Conservation (phyloP, 352 stramenopile species). For the Pythium aphanidermatum region DNA sequence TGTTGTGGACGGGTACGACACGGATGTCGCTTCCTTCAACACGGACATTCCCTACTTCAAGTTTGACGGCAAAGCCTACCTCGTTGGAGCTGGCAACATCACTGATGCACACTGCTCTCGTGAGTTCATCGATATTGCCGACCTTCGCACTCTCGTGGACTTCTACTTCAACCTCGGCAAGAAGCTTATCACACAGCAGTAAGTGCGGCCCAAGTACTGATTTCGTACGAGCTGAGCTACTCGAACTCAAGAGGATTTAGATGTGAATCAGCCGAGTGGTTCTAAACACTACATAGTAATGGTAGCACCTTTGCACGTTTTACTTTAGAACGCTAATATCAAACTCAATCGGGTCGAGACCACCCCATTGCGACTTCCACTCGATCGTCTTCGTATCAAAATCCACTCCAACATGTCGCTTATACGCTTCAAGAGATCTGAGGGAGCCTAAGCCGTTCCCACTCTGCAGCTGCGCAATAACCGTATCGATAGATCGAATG, state of each 20-base stretch:
- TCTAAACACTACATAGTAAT: too few species aligned
- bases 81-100: slow-evolving; percentile 70
- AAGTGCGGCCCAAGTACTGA: slow-evolving; percentile 9
- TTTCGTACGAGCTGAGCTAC: background rate
- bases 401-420: slow-evolving; percentile 45
- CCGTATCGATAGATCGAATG: slow-evolving; percentile 21
- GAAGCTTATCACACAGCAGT: slow-evolving; percentile 50
- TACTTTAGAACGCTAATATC: slow-evolving; percentile 28
- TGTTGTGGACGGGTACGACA: slow-evolving; percentile 81
- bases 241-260: too few species aligned
- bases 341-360: slow-evolving; percentile 55
- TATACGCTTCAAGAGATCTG: slow-evolving; percentile 40
- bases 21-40: slow-evolving; percentile 83
- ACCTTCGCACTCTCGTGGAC: slow-evolving; percentile 51
- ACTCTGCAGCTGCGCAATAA: slow-evolving; percentile 7
- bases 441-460: slow-evolving; percentile 22
- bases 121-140: slow-evolving; percentile 66
- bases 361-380: slow-evolving; percentile 53
- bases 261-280: too few species aligned
- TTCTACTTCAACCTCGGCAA: slow-evolving; percentile 72
- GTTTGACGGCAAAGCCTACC: slow-evolving; percentile 72
- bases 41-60: slow-evolving; percentile 88
- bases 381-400: slow-evolving; percentile 32
- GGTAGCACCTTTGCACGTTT: background rate
- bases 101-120: slow-evolving; percentile 67